Evolutionary conservation across 352 stramenopile species (phyloP).

Genomic region (Globisporangium okanoganense): DNA sequence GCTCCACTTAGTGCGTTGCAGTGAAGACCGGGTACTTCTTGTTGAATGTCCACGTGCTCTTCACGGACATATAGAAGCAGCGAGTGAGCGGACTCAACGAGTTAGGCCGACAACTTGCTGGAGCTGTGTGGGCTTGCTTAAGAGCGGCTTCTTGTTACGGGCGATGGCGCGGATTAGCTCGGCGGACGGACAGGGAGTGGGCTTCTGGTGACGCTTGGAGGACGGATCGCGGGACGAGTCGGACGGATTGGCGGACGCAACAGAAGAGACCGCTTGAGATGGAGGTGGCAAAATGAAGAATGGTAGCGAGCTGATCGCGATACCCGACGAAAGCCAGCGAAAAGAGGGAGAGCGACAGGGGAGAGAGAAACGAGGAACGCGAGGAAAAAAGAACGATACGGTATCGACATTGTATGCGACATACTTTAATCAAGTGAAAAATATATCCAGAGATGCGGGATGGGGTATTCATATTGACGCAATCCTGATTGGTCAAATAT

Average conservation of each 20-base stretch:
- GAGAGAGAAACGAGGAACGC: conserved; percentile 2
- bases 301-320: conserved; percentile 70
- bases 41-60: conserved; percentile 81
- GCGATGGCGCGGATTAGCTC: neutral
- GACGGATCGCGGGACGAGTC: neutral
- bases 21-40: conserved; percentile 81
- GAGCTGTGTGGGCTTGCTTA: neutral
- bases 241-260: conserved; percentile 14
- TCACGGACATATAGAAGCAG: conserved; percentile 63
- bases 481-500: neutral
- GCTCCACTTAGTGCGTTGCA: conserved; percentile 48
- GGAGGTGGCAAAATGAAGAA: conserved; percentile 47
- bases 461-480: no score
- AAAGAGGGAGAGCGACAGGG: conserved; percentile 6
- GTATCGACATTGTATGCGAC: neutral
- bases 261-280: conserved; percentile 16
- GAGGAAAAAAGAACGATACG: conserved; percentile 10
- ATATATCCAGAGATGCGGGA: no score
- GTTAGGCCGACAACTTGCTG: conserved; percentile 1
- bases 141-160: neutral
- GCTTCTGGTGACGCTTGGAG: neutral
- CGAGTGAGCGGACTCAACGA: neutral
- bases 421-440: neutral
- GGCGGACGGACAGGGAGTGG: no score
- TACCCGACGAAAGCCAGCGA: conserved; percentile 37